Base-by-base conservation (phyloP, 768 basidiomycete genomes). In the Rhodosporidiobolus odoratus region DNA sequence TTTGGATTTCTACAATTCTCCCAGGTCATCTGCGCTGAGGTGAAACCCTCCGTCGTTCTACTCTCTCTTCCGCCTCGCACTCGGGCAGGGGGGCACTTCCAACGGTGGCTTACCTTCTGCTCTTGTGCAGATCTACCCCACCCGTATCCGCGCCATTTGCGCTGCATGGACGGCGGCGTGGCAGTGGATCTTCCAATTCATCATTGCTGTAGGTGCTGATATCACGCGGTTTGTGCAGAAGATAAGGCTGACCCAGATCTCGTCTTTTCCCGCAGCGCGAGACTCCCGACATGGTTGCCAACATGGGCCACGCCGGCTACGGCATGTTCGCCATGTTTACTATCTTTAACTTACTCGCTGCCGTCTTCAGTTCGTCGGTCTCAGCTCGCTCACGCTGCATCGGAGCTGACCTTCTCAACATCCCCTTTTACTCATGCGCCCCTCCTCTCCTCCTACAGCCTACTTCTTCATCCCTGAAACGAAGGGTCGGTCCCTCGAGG, bases 1-100 rank as follows among this genome's bases (percentile, higher is more conserved):
- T n/a, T n/a, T n/a, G n/a, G n/a, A n/a, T n/a, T n/a, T n/a, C n/a
- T n/a, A n/a, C n/a, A n/a, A 12, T 23, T 50, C 12, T 17, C 48
- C 21, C n/a, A n/a, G 48, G 48, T 50, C n/a, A n/a, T 83, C 21
- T 79, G 79, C 27, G 80, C 81, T 30, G 83, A 83, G 67, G 58
- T 59, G 27, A n/a, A n/a, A n/a, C n/a, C n/a, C n/a, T n/a, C n/a
- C n/a, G n/a, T n/a, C n/a, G n/a, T n/a, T n/a, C n/a, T n/a, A n/a
- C n/a, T n/a, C n/a, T n/a, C 34, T 58, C 45, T 71, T 65, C 67
- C 68, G 64, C n/a, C n/a, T n/a, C n/a, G n/a, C n/a, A n/a, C n/a
- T n/a, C n/a, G n/a, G n/a, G 38, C 65, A 50, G 61, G 52, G 67
- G 81, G 81, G 17, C 10, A 34, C 54, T 34, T n/a, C 32, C 79